phyloP scores from a whole-genome alignment of 1,284 basidiomycete genomes.

The Ustilago loliicola region DNA sequence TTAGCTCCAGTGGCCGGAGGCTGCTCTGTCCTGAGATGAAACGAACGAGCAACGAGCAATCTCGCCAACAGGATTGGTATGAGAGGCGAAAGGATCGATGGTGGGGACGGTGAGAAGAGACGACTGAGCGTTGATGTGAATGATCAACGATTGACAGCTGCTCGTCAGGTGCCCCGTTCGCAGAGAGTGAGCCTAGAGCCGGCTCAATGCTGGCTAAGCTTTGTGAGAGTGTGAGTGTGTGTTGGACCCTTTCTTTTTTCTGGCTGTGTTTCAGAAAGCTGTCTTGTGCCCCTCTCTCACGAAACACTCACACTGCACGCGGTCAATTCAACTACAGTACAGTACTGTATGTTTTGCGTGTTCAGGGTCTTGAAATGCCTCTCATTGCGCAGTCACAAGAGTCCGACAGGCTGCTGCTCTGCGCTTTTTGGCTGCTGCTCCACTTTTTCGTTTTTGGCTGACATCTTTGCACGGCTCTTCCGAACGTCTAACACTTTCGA shows the following conservation, averaged over 20 bases:
- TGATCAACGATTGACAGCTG: slow-evolving; percentile 6
- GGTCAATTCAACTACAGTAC: background rate
- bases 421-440: slow-evolving; percentile 8
- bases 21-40: slow-evolving; percentile 5
- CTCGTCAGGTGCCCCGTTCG: slow-evolving; percentile 6
- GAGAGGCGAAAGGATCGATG: background rate
- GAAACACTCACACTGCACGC: background rate
- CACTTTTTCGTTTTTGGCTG: background rate
- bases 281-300: slow-evolving; percentile 10
- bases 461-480: background rate
- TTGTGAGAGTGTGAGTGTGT: background rate
- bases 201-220: slow-evolving; percentile 2
- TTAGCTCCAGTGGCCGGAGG: background rate
- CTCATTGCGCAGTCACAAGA: slow-evolving; percentile 6
- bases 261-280: slow-evolving; percentile 5
- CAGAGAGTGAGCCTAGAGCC: background rate
- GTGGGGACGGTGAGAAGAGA: background rate
- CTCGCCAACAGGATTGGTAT: background rate
- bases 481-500: background rate
- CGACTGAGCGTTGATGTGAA: slow-evolving; percentile 1
- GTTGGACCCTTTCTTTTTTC: slow-evolving; percentile 19
- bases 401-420: background rate
- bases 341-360: background rate
- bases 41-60: background rate
- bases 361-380: slow-evolving; percentile 25